These are phyloP conservation scores for Debaryomyces udenii DNA, from an alignment of 1,139 yeast species.

Conservation along the genomic window DNA sequence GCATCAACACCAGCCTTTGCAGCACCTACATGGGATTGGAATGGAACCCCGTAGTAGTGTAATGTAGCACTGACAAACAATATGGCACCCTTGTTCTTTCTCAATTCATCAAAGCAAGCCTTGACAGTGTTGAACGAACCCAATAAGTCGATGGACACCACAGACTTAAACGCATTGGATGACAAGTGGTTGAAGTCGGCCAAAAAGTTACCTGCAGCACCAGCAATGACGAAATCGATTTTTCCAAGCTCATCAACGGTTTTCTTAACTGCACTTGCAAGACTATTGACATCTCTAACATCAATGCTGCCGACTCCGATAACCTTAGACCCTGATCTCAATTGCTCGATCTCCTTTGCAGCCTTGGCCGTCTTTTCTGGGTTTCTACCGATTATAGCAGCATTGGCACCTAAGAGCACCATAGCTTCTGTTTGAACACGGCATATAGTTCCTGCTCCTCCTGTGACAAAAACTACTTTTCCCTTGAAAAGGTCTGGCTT, in stretches of 20 bases:
- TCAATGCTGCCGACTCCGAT: slow-evolving; percentile 75
- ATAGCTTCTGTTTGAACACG: slow-evolving; percentile 88
- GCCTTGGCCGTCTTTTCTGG: slow-evolving; percentile 64
- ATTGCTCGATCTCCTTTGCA: slow-evolving; percentile 62
- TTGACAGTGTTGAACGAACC: slow-evolving; percentile 91
- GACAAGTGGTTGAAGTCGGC: slow-evolving; percentile 80
- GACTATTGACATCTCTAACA: slow-evolving; percentile 67
- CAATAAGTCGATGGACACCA: slow-evolving; percentile 79
- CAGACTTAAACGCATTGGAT: slow-evolving; percentile 86
- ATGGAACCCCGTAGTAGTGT: slow-evolving; percentile 89
- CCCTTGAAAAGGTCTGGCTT: slow-evolving; percentile 74
- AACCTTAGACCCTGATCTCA: slow-evolving; percentile 69
- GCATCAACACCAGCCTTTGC: slow-evolving; percentile 98
- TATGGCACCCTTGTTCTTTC: slow-evolving; percentile 68
- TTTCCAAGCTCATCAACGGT: slow-evolving; percentile 71
- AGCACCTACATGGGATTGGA: slow-evolving; percentile 89
- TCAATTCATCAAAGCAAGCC: slow-evolving; percentile 72
- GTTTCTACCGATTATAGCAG: slow-evolving; percentile 84
- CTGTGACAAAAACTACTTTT: slow-evolving; percentile 90
- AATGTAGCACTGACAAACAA: slow-evolving; percentile 91
- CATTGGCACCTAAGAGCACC: slow-evolving; percentile 83
- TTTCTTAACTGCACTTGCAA: slow-evolving; percentile 62
- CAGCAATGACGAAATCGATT: slow-evolving; percentile 87
- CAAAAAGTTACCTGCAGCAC: slow-evolving; percentile 95
- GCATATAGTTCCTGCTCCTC: slow-evolving; percentile 96